phyloP scores from a whole-genome alignment of 495 filamentous ascomycete species.

The Hypoxylon cercidicola region DNA sequence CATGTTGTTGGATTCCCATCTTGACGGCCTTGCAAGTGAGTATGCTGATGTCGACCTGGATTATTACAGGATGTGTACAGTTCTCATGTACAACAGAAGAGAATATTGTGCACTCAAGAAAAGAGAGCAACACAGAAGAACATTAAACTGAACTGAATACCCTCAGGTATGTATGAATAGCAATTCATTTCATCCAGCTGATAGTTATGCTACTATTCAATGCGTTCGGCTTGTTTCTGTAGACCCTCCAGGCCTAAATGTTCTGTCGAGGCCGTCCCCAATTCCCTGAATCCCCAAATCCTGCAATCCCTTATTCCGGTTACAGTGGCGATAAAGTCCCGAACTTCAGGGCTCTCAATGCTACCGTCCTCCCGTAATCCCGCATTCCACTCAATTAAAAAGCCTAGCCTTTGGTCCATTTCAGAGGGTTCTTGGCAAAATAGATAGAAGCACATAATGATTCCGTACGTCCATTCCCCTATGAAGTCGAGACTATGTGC shows the following conservation, averaged over 20 bases:
- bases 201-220: conserved; percentile 25
- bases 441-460: conserved; percentile 17
- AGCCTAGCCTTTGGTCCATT: conserved; percentile 24
- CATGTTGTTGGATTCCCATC: conserved; percentile 45
- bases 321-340: conserved; percentile 12
- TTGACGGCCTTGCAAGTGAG: conserved; percentile 1
- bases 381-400: conserved; percentile 24
- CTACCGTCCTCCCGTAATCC: conserved; percentile 38
- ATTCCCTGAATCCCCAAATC: conserved; percentile 44
- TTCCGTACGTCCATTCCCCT: conserved; percentile 7
- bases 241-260: conserved; percentile 23
- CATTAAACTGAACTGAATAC: conserved; percentile 1
- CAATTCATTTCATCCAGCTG: not conserved
- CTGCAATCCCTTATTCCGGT: conserved; percentile 41
- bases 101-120: not conserved
- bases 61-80: not conserved
- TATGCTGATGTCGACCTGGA: not conserved
- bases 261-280: conserved; percentile 24
- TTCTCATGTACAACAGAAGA: conserved; percentile 5
- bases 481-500: conserved; percentile 1
- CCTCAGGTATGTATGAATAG: not conserved
- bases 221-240: not conserved
- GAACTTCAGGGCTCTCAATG: conserved; percentile 9
- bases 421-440: conserved; percentile 5
- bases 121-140: not conserved